Evolutionary conservation across 1,284 basidiomycete species (phyloP).

Genomic region (Thecaphora thlaspeos): DNA sequence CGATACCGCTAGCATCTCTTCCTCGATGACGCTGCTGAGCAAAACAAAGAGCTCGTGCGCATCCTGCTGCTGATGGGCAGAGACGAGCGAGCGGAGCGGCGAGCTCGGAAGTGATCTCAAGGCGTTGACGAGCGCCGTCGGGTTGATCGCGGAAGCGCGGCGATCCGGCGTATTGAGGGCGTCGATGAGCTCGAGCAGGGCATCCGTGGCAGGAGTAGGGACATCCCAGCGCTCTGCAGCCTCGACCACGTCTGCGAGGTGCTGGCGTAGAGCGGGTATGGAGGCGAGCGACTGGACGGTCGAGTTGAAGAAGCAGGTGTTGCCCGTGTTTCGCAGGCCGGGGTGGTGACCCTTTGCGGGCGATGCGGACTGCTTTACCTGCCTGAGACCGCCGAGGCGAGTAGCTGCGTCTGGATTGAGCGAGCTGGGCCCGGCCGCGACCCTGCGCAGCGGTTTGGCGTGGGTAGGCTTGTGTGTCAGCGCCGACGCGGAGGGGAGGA

Average conservation of each 20-base stretch:
- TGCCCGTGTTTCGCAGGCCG: slow-evolving; percentile 52
- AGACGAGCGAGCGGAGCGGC: slow-evolving; percentile 43
- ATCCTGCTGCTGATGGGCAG: slow-evolving; percentile 56
- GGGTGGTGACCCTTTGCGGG: slow-evolving; percentile 9
- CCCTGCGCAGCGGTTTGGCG: too few species aligned
- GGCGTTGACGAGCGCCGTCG: slow-evolving; percentile 34
- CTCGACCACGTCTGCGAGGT: slow-evolving; percentile 27
- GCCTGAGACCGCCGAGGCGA: background rate
- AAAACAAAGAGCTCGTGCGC: slow-evolving; percentile 55
- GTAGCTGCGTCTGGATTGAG: background rate
- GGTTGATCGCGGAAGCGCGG: slow-evolving; percentile 19
- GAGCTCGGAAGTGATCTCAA: slow-evolving; percentile 35
- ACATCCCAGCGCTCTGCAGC: slow-evolving; percentile 48
- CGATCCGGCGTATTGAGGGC: slow-evolving; percentile 32
- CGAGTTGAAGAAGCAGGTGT: slow-evolving; percentile 57
- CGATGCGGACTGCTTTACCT: background rate
- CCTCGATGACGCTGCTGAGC: slow-evolving; percentile 46
- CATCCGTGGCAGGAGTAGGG: slow-evolving; percentile 51
- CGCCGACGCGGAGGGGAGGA: background rate
- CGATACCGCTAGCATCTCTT: slow-evolving; percentile 35
- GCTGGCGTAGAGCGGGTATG: slow-evolving; percentile 18
- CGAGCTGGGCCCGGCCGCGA: too few species aligned
- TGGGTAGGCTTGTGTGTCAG: slow-evolving; percentile 1
- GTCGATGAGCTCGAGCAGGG: slow-evolving; percentile 39
- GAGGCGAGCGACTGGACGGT: slow-evolving; percentile 49